Conservation (phyloP, 108 stramenopile genomes). For the Bacterosira constricta region DNA sequence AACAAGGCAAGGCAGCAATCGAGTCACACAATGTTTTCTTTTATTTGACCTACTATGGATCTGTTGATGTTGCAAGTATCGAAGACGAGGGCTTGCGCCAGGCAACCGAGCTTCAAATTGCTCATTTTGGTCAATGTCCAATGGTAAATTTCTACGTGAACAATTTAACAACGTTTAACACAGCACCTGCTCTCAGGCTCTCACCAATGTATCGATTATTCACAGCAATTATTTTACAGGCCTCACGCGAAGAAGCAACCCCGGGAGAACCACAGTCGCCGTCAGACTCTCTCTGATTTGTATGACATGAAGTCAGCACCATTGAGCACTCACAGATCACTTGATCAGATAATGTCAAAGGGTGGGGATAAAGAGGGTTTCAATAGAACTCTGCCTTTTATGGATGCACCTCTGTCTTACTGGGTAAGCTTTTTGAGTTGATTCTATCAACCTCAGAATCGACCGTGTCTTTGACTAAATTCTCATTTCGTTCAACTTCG, state of each 20-base stretch:
- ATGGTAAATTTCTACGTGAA: conserved; percentile 87
- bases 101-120: conserved; percentile 95
- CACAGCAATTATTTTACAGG: conserved; percentile 31
- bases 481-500: background rate
- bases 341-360: background rate
- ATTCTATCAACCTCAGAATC: too few species aligned
- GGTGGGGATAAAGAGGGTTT: background rate
- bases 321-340: background rate
- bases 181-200: background rate
- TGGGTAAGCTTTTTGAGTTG: conserved; percentile 60
- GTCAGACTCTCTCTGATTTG: conserved; percentile 45
- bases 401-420: conserved; percentile 83
- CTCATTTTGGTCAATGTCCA: conserved; percentile 98
- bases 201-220: background rate
- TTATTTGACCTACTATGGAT: conserved; percentile 98
- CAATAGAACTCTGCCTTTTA: conserved; percentile 61
- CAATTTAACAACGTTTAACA: too few species aligned
- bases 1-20: conserved; percentile 94
- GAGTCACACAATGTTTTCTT: conserved; percentile 97
- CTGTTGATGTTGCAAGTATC: conserved; percentile 94
- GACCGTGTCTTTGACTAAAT: background rate
- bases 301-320: conserved; percentile 31
- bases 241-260: conserved; percentile 38
- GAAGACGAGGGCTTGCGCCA: conserved; percentile 88
- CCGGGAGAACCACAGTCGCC: conserved; percentile 22